Conservation (phyloP, 805 yeast species). For the Sugiyamaella mastotermitis region DNA sequence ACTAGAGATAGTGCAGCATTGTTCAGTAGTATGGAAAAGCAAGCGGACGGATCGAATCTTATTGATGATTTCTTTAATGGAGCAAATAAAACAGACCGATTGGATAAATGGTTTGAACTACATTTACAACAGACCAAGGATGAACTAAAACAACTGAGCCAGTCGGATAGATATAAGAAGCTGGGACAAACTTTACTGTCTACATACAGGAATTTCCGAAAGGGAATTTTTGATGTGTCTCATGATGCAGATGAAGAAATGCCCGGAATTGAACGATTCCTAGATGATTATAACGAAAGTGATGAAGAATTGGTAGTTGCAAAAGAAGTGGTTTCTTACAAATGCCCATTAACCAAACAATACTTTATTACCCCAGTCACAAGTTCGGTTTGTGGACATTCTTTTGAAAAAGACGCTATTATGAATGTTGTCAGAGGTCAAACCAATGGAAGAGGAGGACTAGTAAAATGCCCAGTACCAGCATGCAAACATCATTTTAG, state of each 20-base stretch:
- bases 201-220: constrained; percentile 13
- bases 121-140: too few species aligned
- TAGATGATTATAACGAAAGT: constrained; percentile 14
- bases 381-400: constrained; percentile 24
- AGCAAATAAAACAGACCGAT: too few species aligned
- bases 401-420: constrained; percentile 25
- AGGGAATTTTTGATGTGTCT: constrained; percentile 12
- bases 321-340: constrained; percentile 21
- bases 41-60: too few species aligned
- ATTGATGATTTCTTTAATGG: too few species aligned
- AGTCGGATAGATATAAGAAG: too few species aligned
- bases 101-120: too few species aligned
- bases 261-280: constrained; percentile 16
- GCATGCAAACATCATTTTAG: constrained; percentile 15
- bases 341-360: constrained; percentile 27
- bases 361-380: constrained; percentile 28
- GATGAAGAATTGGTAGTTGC: constrained; percentile 28
- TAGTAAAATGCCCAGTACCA: constrained; percentile 19
- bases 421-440: constrained; percentile 13
- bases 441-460: neutral
- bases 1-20: too few species aligned
- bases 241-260: constrained; percentile 18
- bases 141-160: too few species aligned
- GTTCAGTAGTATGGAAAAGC: too few species aligned
- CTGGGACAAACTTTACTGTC: too few species aligned